A percentile compares a stretch with the other conserved stretches of the same genome.
Evolutionary conservation across 2,329 filamentous ascomycete species (phyloP).

Genomic region (Tolypocladium capitatum): DNA sequence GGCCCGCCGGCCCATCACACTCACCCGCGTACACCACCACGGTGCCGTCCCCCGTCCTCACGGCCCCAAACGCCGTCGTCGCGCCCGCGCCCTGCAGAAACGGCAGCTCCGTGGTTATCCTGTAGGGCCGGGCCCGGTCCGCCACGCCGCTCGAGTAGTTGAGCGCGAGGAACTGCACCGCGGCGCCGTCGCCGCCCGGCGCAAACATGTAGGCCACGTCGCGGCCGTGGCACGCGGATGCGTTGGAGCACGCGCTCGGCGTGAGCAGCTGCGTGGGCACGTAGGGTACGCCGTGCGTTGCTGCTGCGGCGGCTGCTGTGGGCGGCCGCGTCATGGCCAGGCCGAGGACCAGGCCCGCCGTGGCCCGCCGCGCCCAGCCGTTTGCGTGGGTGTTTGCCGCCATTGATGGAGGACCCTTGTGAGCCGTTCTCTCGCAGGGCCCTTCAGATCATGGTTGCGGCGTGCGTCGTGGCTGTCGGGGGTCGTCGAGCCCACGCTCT

Average conservation of each 20-base stretch:
- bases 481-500: background rate
- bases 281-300: slow-evolving; percentile 51
- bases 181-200: slow-evolving; percentile 26
- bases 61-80: slow-evolving; percentile 50
- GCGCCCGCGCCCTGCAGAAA: slow-evolving; percentile 41
- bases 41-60: slow-evolving; percentile 53
- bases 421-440: background rate
- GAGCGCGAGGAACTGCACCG: slow-evolving; percentile 46
- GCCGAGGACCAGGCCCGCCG: background rate
- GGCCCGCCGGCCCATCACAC: slow-evolving; percentile 42
- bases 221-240: slow-evolving; percentile 19
- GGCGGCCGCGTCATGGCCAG: slow-evolving; percentile 1
- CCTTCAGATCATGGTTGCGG: background rate
- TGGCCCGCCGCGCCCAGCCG: too few relatives aligned
- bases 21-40: slow-evolving; percentile 64
- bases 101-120: slow-evolving; percentile 44
- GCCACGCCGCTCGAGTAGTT: slow-evolving; percentile 48
- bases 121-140: slow-evolving; percentile 25
- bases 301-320: slow-evolving; percentile 1
- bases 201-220: slow-evolving; percentile 59
- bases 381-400: background rate
- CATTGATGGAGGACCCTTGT: background rate
- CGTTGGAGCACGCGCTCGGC: slow-evolving; percentile 29
- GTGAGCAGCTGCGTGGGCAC: slow-evolving; percentile 62
- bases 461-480: background rate